Evolutionary conservation across 2,329 filamentous ascomycete genomes (phyloP), one percentile per base, ranked within the genome.

Genomic region (Sclerotinia subarctica): DNA sequence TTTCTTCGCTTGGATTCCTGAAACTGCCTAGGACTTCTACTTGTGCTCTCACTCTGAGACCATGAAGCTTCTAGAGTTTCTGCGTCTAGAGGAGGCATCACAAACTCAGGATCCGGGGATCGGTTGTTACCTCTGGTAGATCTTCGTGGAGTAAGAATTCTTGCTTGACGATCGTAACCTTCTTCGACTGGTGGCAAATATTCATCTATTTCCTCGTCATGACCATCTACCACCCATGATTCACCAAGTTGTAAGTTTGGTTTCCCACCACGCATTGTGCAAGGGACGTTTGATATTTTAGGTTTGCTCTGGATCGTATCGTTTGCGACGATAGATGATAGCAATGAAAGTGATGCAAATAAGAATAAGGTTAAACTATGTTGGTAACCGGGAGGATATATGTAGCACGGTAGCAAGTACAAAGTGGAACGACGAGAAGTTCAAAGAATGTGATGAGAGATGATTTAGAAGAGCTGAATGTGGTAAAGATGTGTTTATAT

Each of bases 181-280:
- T 71, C 70, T 35, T 71, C 70, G 38, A 70, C 67, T 26, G 68
- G 49, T 32, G 73, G 72, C 46, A 70, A 71, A 66, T 73, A 68
- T 19, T 75, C 69, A 24, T 67, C 57, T 52, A 66, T 69, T 0
- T 74, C 71, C 6, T 72, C 71, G 6, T 71, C 70, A 38, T 74
- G 72, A 10, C 70, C 74, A 53, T 76, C 75, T 5, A 77, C 75
- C 3, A 77, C 73, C 76, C 76, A 77, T 38, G 76, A 77, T 17
- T 75, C 76, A 19, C 71, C 75, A n/a, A 77, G 69, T 11, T 70
- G 69, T 57, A 72, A 35, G 57, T 70, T 72, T 26, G 57, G 60
- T 32, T 68, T 74, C 42, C 70, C 69, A 38, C 70, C 62, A 35
- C 72, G 52, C 73, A 75, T 76, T 26, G 17, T 53, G 26, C 21